Conservation (phyloP, 345 rosid genomes). For the Gynandropsis gynandra region DNA sequence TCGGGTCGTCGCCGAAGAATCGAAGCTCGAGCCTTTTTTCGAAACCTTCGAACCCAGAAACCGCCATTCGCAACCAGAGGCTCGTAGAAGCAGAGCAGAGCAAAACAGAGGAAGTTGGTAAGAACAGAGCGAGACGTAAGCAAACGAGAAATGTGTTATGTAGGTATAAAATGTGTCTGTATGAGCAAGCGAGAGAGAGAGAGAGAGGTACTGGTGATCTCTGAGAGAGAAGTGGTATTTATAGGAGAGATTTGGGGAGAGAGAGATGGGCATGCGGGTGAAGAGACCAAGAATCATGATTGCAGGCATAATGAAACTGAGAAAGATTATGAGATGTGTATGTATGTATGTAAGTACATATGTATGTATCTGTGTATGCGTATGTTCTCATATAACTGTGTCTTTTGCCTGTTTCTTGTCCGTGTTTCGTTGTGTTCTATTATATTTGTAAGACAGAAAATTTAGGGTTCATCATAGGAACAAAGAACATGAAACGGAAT, state of each 20-base stretch:
- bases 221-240: conserved; percentile 24
- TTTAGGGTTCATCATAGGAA: conserved; percentile 10
- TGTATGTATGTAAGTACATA: background rate
- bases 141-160: conserved; percentile 1
- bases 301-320: conserved; percentile 83
- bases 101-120: conserved; percentile 4
- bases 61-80: conserved; percentile 46
- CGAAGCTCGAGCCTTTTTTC: conserved; percentile 95
- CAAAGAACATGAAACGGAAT: conserved; percentile 32
- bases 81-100: conserved; percentile 7
- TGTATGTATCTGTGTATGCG: background rate
- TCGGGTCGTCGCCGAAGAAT: conserved; percentile 48
- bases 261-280: conserved; percentile 88
- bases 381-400: conserved; percentile 13
- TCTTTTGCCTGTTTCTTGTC: conserved; percentile 19
- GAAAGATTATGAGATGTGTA: conserved; percentile 43
- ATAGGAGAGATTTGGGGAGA: conserved; percentile 33
- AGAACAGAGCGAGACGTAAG: conserved; percentile 3
- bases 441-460: background rate
- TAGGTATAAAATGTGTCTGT: conserved; percentile 30
- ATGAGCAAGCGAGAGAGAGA: conserved; percentile 32
- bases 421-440: conserved; percentile 22
- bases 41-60: conserved; percentile 96
- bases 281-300: conserved; percentile 97
- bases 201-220: conserved; percentile 22